Percentiles rank a stretch among this genome's conserved stretches.
These are phyloP conservation scores for Nicotiana rustica DNA, from an alignment of 305 asterid genomes.

Conservation along the genomic window DNA sequence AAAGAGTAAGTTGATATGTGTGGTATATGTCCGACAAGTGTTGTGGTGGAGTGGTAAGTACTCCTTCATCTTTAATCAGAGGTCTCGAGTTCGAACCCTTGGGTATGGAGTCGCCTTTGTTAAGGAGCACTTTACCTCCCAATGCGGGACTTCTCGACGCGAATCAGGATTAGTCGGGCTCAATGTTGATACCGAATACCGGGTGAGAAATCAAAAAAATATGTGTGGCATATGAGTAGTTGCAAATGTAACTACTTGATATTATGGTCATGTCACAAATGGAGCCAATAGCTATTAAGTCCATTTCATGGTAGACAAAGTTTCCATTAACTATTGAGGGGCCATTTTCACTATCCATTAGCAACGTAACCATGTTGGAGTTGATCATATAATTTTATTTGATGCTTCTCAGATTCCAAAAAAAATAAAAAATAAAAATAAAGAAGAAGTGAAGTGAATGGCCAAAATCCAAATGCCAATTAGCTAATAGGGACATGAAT, in stretches of 20 bases:
- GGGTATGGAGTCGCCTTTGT: no score
- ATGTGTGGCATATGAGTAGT: conserved; percentile 3
- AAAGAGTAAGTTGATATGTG: not conserved
- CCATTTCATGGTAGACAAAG: conserved; percentile 38
- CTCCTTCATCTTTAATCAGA: no score
- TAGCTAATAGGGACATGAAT: conserved; percentile 31
- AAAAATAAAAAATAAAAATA: not conserved
- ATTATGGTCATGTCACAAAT: conserved; percentile 7
- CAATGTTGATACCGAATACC: no score
- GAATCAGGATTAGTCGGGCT: no score
- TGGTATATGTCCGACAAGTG: not conserved
- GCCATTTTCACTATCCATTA: conserved; percentile 29
- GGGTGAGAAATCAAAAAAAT: no score
- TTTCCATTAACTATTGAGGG: conserved; percentile 29
- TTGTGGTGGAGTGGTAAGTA: no score
- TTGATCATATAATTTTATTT: conserved; percentile 26
- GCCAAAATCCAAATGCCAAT: conserved; percentile 1
- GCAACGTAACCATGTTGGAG: not conserved
- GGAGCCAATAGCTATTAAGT: conserved; percentile 31
- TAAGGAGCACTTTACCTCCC: no score
- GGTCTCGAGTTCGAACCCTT: no score
- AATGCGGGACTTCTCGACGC: no score
- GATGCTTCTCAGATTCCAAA: not conserved
- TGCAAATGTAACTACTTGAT: conserved; percentile 22
- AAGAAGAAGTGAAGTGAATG: not conserved